Evolutionary conservation across 108 stramenopile species (phyloP).

Genomic region (Cyclotella atomus): DNA sequence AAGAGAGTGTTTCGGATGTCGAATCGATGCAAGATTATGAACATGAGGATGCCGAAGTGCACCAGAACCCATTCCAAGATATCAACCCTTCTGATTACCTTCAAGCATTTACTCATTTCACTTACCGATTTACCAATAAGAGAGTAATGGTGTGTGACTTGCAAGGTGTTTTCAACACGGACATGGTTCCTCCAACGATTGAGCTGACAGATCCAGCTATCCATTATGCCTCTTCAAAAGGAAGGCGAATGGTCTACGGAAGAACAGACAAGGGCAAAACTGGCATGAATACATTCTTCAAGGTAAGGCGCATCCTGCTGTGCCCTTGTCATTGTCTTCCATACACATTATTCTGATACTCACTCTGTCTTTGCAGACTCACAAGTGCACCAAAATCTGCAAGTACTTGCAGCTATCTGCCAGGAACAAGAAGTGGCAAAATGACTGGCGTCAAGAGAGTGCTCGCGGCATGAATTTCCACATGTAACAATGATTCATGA

Average conservation of each 20-base stretch:
- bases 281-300: slow-evolving; percentile 60
- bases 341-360: too few relatives aligned
- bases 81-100: slow-evolving; percentile 60
- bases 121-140: slow-evolving; percentile 53
- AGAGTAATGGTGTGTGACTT: slow-evolving; percentile 62
- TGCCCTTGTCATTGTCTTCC: too few relatives aligned
- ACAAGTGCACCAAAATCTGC: slow-evolving; percentile 61
- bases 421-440: slow-evolving; percentile 54
- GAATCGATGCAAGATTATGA: slow-evolving; percentile 12
- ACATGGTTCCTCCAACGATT: slow-evolving; percentile 56
- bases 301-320: too few relatives aligned
- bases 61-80: neutral
- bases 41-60: neutral
- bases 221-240: slow-evolving; percentile 50
- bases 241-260: slow-evolving; percentile 52
- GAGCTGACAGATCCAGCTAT: slow-evolving; percentile 72
- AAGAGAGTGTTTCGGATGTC: slow-evolving; percentile 32
- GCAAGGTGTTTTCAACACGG: slow-evolving; percentile 65
- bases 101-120: slow-evolving; percentile 60
- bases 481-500: neutral
- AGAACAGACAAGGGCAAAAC: slow-evolving; percentile 58
- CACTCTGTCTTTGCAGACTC: slow-evolving; percentile 20
- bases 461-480: slow-evolving; percentile 22
- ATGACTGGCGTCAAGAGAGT: slow-evolving; percentile 34
- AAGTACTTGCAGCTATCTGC: slow-evolving; percentile 52